Evolutionary conservation across 1,139 yeast species (phyloP), one percentile per base, ranked within the genome.

Genomic region (Saccharomyces hybrid): DNA sequence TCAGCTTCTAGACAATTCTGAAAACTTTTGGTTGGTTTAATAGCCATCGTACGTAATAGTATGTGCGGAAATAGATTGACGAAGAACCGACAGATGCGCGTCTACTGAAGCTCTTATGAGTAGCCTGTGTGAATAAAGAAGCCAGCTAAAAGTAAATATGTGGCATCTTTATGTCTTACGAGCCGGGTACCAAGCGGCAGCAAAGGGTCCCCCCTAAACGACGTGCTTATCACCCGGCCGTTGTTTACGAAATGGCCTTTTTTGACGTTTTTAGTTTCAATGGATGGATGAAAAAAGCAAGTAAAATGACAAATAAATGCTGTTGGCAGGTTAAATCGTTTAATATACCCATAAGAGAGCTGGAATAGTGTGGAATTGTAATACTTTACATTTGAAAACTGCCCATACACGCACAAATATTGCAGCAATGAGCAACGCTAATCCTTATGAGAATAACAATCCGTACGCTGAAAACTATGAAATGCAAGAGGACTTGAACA

Each of bases 1-100:
- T 69, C 73, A 6, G 65, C 56, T 54, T 69, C 72, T 14, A 62
- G 53, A 51, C 73, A 69, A 47, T 69, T 62, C 53, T 69, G 73
- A 53, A 64, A 68, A 51, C 69, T 65, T 50, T 59, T 62, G 6
- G 42, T 34, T 7, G 42, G 42, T 34, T 34, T 34, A 4, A 34
- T 34, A 16, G 42, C 11, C 42, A 34, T 34, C 42, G 23, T 34
- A 8, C 20, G 11, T 11, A 14, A 14, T 9, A 5, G 42, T 34
- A 34, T 34, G 42, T n/a, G 41, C 9, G 23, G 23, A 7, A 16
- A 11, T 16, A 16, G 23, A 8, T 11, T 14, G 20, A 8, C 42
- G 5, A 8, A 34, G 16, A 11, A 8, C 23, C 42, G 42, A 34
- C 23, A 14, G 5, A 14, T 34, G 42, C 42, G 7, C 11, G 20